Conservation (phyloP, 768 basidiomycete genomes). For the Amanita phalloides region DNA sequence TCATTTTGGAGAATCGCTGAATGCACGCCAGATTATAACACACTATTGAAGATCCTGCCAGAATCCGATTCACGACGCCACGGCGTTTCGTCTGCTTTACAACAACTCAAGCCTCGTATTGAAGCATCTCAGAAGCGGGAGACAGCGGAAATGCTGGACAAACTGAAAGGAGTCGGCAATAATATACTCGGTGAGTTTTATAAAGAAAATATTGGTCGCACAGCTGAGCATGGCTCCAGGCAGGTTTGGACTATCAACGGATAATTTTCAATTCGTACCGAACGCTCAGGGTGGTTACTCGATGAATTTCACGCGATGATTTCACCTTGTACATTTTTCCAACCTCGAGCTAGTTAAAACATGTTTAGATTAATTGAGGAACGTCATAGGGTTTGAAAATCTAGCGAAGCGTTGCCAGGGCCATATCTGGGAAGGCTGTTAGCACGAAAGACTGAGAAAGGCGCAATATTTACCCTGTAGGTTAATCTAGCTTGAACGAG, state of each 20-base stretch:
- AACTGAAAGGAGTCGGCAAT: conserved; percentile 90
- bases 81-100: conserved; percentile 39
- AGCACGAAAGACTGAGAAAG: not conserved
- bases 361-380: conserved; percentile 17
- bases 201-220: not conserved
- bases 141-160: conserved; percentile 84
- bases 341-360: not conserved
- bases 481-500: conserved; percentile 60
- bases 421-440: conserved; percentile 26
- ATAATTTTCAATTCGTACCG: conserved; percentile 95
- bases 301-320: conserved; percentile 58
- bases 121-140: conserved; percentile 77
- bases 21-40: conserved; percentile 54
- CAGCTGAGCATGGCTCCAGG: conserved; percentile 30
- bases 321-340: not conserved
- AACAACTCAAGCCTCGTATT: conserved; percentile 51
- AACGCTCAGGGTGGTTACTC: conserved; percentile 95
- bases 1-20: not conserved
- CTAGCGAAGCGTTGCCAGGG: conserved; percentile 26
- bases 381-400: conserved; percentile 32
- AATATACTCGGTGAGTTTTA: conserved; percentile 63
- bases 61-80: conserved; percentile 36
- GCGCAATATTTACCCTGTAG: conserved; percentile 41
- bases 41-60: conserved; percentile 56
- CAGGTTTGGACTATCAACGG: conserved; percentile 88